A percentile compares a stretch with the other conserved stretches of the same genome.
Conservation (phyloP, 139 green algal species). For the Cymbomonas tetramitiformis region DNA sequence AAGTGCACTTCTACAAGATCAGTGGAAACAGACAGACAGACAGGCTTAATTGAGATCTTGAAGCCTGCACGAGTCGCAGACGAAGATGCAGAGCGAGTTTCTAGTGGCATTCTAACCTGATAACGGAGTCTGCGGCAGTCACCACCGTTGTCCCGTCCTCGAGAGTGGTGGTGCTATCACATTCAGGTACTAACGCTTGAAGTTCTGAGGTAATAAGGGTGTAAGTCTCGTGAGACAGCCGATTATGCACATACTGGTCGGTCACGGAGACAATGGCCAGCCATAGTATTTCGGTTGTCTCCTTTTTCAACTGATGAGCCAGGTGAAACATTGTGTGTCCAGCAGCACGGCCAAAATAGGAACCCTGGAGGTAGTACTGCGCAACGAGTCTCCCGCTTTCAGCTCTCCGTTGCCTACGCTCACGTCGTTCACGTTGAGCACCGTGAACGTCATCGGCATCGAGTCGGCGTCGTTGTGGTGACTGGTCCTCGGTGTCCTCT, state of each 20-base stretch:
- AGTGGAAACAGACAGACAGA: too few species aligned
- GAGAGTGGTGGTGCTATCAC: background rate
- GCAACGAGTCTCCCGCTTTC: too few species aligned
- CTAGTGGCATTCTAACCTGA: too few species aligned
- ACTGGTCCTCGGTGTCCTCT: background rate
- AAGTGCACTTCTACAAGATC: too few species aligned
- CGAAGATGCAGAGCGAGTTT: too few species aligned
- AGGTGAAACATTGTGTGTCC: slow-evolving; percentile 2
- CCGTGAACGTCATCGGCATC: too few species aligned
- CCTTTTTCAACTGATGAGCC: slow-evolving; percentile 8
- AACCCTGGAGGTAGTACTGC: slow-evolving; percentile 10
- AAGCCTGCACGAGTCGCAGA: too few species aligned
- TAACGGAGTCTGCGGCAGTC: slow-evolving; percentile 1
- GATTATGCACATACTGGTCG: slow-evolving; percentile 71
- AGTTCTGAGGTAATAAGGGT: slow-evolving; percentile 16
- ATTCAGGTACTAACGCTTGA: slow-evolving; percentile 20
- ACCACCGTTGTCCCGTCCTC: slow-evolving; percentile 11
- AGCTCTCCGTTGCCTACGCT: too few species aligned
- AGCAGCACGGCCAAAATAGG: slow-evolving; percentile 8
- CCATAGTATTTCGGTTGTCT: slow-evolving; percentile 38
- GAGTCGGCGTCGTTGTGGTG: slow-evolving; percentile 4
- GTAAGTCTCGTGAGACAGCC: slow-evolving; percentile 41
- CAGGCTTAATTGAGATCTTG: too few species aligned
- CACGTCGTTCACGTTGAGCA: too few species aligned
- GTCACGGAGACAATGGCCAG: slow-evolving; percentile 65